Evolutionary conservation across 2,329 filamentous ascomycete genomes (phyloP).

Genomic region (Colletotrichum brevisporum): DNA sequence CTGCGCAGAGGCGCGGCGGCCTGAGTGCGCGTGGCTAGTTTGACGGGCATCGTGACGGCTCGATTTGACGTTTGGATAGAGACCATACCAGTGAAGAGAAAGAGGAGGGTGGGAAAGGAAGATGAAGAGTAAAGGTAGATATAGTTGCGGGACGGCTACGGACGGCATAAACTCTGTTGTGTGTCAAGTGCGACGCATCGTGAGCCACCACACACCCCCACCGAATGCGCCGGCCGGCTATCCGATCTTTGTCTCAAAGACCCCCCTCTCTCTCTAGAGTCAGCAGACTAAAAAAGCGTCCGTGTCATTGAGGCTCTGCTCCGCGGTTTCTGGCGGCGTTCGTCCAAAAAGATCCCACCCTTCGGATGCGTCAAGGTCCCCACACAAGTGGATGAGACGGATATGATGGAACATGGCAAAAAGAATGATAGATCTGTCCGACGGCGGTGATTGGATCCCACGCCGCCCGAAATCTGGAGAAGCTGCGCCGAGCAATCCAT

Average conservation of each 20-base stretch:
- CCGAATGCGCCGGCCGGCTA: constrained; percentile 9
- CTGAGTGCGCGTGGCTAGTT: constrained; percentile 15
- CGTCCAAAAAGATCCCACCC: background rate
- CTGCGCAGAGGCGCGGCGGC: constrained; percentile 26
- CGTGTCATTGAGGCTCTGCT: constrained; percentile 20
- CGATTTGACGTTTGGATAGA: background rate
- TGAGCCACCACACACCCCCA: constrained; percentile 17
- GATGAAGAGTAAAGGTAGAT: constrained; percentile 12
- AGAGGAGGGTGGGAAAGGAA: background rate
- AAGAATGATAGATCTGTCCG: too few species aligned
- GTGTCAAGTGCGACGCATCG: constrained; percentile 21
- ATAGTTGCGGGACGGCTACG: constrained; percentile 37
- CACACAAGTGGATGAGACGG: constrained; percentile 15
- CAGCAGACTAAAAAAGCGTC: constrained; percentile 1
- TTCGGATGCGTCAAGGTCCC: background rate
- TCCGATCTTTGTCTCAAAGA: constrained; percentile 25
- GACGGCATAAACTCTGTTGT: constrained; percentile 33
- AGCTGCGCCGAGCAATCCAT: constrained; percentile 10
- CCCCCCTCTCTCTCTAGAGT: background rate
- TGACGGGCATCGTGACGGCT: constrained; percentile 25
- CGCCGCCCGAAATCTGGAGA: constrained; percentile 11
- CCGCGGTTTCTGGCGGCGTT: constrained; percentile 21
- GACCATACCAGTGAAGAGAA: background rate
- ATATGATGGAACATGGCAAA: background rate
- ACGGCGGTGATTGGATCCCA: constrained; percentile 18